These are phyloP conservation scores for Aspergillus eucalypticola DNA, from an alignment of 2,329 filamentous ascomycete genomes.

Conservation along the genomic window DNA sequence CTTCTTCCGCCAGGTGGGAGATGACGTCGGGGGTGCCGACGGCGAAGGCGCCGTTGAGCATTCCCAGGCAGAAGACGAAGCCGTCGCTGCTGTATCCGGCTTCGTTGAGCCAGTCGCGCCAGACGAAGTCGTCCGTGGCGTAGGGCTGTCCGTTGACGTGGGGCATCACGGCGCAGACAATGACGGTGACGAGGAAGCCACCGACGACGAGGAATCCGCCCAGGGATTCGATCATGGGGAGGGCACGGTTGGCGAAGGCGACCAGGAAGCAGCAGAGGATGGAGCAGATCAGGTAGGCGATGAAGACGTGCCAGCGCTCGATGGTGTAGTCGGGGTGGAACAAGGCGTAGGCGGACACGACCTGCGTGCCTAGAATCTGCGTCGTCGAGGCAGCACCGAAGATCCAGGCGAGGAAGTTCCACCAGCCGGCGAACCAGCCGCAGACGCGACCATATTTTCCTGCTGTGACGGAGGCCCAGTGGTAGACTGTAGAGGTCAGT, in stretches of 20 bases:
- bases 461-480: slow-evolving; percentile 61
- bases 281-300: slow-evolving; percentile 57
- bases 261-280: slow-evolving; percentile 55
- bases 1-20: slow-evolving; percentile 66
- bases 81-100: slow-evolving; percentile 50
- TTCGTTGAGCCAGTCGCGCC: slow-evolving; percentile 55
- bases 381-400: slow-evolving; percentile 62
- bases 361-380: slow-evolving; percentile 59
- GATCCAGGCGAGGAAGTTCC: slow-evolving; percentile 56
- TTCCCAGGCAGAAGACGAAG: slow-evolving; percentile 66
- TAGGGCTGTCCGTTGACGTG: slow-evolving; percentile 40
- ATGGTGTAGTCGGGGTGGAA: slow-evolving; percentile 57
- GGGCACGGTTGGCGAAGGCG: slow-evolving; percentile 56
- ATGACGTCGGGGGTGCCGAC: slow-evolving; percentile 67
- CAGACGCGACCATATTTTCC: slow-evolving; percentile 56
- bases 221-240: slow-evolving; percentile 54
- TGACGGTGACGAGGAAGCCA: slow-evolving; percentile 55
- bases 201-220: slow-evolving; percentile 58
- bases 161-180: slow-evolving; percentile 58
- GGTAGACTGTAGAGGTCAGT: slow-evolving; percentile 51
- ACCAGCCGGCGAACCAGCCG: slow-evolving; percentile 48
- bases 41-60: slow-evolving; percentile 69
- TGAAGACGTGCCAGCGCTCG: slow-evolving; percentile 60
- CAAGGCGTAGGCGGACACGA: slow-evolving; percentile 62
- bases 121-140: slow-evolving; percentile 56